Evolutionary conservation across 1,284 basidiomycete species (phyloP).

Genomic region (Neotropicomus parvogracilis): DNA sequence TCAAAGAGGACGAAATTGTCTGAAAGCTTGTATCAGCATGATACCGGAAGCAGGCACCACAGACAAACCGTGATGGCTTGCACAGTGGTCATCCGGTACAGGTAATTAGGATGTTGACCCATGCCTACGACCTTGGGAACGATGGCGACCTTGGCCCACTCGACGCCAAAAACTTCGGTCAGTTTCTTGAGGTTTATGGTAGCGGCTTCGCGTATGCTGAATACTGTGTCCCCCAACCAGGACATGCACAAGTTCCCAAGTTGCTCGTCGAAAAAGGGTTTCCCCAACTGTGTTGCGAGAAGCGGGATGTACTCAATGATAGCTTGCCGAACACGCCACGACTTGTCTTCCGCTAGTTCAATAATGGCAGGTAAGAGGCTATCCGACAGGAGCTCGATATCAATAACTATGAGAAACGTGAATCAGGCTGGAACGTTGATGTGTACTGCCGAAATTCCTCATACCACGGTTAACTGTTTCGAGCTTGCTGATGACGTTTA

Average conservation of each 20-base stretch:
- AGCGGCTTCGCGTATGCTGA: slow-evolving; percentile 96
- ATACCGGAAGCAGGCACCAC: slow-evolving; percentile 1
- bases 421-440: slow-evolving; percentile 14
- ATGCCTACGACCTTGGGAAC: slow-evolving; percentile 98
- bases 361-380: slow-evolving; percentile 97
- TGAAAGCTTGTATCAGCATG: slow-evolving; percentile 34
- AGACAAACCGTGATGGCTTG: slow-evolving; percentile 90
- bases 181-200: slow-evolving; percentile 97
- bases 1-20: slow-evolving; percentile 95
- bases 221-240: slow-evolving; percentile 98
- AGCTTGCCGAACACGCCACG: slow-evolving; percentile 98
- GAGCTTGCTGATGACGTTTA: slow-evolving; percentile 99
- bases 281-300: slow-evolving; percentile 94
- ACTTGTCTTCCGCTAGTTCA: slow-evolving; percentile 98
- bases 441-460: slow-evolving; percentile 25
- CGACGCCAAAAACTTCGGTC: slow-evolving; percentile 98
- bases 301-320: slow-evolving; percentile 99
- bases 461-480: slow-evolving; percentile 92
- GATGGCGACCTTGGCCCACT: slow-evolving; percentile 94
- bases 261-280: slow-evolving; percentile 97
- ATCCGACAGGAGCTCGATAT: slow-evolving; percentile 93
- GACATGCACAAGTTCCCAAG: slow-evolving; percentile 97
- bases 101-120: slow-evolving; percentile 96
- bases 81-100: slow-evolving; percentile 98
- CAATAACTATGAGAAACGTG: slow-evolving; percentile 68